Evolutionary conservation across 805 yeast genomes (phyloP), one percentile per base, ranked within the genome.

Genomic region (Zygosaccharomyces bailii): DNA sequence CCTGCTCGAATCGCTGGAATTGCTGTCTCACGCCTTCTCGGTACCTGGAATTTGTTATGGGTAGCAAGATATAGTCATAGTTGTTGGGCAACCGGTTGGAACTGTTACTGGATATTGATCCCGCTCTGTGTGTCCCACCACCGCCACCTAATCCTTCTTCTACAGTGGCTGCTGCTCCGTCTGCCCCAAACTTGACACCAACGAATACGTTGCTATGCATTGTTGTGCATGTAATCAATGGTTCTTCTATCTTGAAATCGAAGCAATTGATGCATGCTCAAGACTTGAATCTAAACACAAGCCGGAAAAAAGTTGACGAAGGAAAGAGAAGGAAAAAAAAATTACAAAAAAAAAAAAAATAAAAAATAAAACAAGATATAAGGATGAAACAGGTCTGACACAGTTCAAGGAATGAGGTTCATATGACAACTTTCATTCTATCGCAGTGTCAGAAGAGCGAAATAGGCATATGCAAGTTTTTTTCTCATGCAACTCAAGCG

Each of bases 31-130:
- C 73, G 35, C 61, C 59, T 34, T 74, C 78, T 43, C 75, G 61
- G 52, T 76, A 76, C 25, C 71, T 58, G 0, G 71, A 55, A 46
- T 80, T 78, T 6, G 86, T 80, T 33, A 81, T 68, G 2, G 84
- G 74, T 4, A 78, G 59, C 2, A 82, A 65, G 2, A 79, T 69
- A 49, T 67, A 68, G 56, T 79, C 82, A 52, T 76, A 80, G 10
- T 38, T 68, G 55, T 17, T 64, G 17, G 31, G 53, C 38, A 6
- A 48, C 36, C 34, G 40, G 8, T 47, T 33, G 7, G 40, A 33
- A 10, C 35, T 48, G 17, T 27, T 19, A 27, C 35, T 24, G 42
- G 44, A 32, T 24, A 27, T 39, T n/a, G 42, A 39, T 5, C n/a
- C 29, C 29, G n/a, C 14, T 21, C 13, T 19, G 20, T n/a, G 29